Percentiles rank a stretch among this genome's conserved stretches.
phyloP scores from a whole-genome alignment of 192 early-diverging fungal species.

The Diversispora epigaea region DNA sequence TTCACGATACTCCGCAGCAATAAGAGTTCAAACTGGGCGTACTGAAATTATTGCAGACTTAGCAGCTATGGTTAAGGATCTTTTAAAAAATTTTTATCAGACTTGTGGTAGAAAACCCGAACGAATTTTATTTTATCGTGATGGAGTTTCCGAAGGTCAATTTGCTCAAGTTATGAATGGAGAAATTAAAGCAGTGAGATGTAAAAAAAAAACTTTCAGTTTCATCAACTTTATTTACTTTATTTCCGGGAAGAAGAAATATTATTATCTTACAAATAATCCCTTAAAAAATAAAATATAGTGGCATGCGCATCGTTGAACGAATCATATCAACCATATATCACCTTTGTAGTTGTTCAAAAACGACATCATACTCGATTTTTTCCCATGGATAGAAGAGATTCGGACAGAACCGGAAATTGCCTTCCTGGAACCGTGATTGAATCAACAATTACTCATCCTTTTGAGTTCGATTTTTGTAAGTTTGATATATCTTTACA shows the following conservation, averaged over 20 bases:
- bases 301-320: conserved; percentile 66
- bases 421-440: conserved; percentile 80
- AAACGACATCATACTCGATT: conserved; percentile 90
- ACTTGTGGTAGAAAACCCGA: conserved; percentile 67
- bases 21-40: conserved; percentile 67
- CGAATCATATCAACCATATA: conserved; percentile 65
- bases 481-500: not conserved
- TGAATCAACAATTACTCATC: conserved; percentile 71
- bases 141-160: conserved; percentile 89
- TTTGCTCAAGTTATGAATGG: conserved; percentile 69
- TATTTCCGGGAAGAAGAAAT: not conserved
- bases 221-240: too few species aligned
- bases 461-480: conserved; percentile 85
- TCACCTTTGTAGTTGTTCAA: conserved; percentile 84
- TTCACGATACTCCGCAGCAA: conserved; percentile 59
- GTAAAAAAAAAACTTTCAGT: conserved; percentile 42
- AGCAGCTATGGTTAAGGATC: conserved; percentile 62
- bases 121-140: conserved; percentile 85
- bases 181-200: conserved; percentile 70
- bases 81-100: conserved; percentile 68
- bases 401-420: conserved; percentile 78
- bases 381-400: conserved; percentile 62
- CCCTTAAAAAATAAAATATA: conserved; percentile 27
- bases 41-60: conserved; percentile 74
- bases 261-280: conserved; percentile 31